Conservation (phyloP, 2,329 filamentous ascomycete genomes). For the Gnomoniopsis sp. region DNA sequence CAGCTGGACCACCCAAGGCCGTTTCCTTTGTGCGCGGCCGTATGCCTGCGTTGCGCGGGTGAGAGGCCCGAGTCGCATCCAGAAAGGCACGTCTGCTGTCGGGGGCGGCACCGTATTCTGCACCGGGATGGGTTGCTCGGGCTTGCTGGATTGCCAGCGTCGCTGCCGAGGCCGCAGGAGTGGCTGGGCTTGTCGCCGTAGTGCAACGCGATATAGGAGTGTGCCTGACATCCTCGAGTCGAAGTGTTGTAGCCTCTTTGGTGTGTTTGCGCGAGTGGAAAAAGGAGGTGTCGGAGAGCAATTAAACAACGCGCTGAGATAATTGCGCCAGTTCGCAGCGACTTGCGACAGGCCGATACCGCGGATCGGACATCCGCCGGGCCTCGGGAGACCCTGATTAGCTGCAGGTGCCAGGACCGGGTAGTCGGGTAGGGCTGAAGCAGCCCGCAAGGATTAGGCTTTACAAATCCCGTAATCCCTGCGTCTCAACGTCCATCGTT, state of each 20-base stretch:
- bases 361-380: not conserved
- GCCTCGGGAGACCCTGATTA: not conserved
- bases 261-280: not conserved
- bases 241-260: not conserved
- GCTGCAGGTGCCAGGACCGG: not conserved
- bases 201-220: slow-evolving; percentile 21
- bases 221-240: slow-evolving; percentile 20
- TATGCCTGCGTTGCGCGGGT: slow-evolving; percentile 57
- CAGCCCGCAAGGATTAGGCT: not conserved
- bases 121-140: slow-evolving; percentile 34
- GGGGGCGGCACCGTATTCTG: slow-evolving; percentile 35
- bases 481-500: too few species aligned
- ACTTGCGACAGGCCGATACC: slow-evolving; percentile 11
- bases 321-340: not conserved
- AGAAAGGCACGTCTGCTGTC: slow-evolving; percentile 38
- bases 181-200: slow-evolving; percentile 27
- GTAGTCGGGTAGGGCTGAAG: not conserved
- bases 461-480: not conserved
- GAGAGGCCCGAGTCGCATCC: slow-evolving; percentile 56
- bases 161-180: slow-evolving; percentile 22
- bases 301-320: not conserved
- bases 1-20: slow-evolving; percentile 79
- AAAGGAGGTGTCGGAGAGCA: not conserved
- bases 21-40: slow-evolving; percentile 64
- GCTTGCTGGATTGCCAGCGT: slow-evolving; percentile 25